phyloP scores from a whole-genome alignment of 305 asterid genomes.

The Plantago rigida region DNA sequence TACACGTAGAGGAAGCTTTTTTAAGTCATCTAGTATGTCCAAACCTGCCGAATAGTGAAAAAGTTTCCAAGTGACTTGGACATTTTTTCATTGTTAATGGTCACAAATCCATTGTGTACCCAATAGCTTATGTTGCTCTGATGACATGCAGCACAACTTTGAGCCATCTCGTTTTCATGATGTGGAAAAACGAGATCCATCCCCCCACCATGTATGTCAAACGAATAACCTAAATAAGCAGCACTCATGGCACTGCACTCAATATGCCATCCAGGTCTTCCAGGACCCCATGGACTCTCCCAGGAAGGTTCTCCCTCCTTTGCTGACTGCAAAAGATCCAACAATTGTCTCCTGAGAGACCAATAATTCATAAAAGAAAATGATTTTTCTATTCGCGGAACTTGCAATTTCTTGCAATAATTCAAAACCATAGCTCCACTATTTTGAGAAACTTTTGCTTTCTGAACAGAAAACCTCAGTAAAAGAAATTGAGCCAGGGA shows the following conservation, averaged over 20 bases:
- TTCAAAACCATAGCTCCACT: too few relatives aligned
- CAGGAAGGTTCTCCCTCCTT: constrained; percentile 93
- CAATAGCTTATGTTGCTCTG: constrained; percentile 69
- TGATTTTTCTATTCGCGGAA: too few relatives aligned
- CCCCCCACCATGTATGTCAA: constrained; percentile 98
- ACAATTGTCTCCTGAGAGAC: neutral
- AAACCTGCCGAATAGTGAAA: constrained; percentile 90
- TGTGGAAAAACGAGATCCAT: constrained; percentile 97
- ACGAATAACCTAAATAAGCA: constrained; percentile 70
- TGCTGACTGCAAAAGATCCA: constrained; percentile 58
- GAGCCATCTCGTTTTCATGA: constrained; percentile 98
- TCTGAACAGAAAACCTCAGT: too few relatives aligned
- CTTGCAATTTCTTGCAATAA: too few relatives aligned
- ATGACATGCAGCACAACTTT: constrained; percentile 89
- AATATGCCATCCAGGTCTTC: constrained; percentile 99
- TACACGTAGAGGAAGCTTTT: constrained; percentile 7
- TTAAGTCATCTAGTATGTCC: constrained; percentile 1
- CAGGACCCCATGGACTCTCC: constrained; percentile 99
- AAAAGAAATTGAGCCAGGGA: too few relatives aligned
- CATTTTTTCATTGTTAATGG: constrained; percentile 86
- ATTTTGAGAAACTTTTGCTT: too few relatives aligned
- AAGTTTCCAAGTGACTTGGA: constrained; percentile 96
- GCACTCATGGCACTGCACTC: constrained; percentile 99
- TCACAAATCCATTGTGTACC: constrained; percentile 96
- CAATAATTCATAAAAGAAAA: too few relatives aligned